These are phyloP conservation scores for Oryza glaberrima DNA, from an alignment of 176 grass and related monocot species.

Conservation along the genomic window DNA sequence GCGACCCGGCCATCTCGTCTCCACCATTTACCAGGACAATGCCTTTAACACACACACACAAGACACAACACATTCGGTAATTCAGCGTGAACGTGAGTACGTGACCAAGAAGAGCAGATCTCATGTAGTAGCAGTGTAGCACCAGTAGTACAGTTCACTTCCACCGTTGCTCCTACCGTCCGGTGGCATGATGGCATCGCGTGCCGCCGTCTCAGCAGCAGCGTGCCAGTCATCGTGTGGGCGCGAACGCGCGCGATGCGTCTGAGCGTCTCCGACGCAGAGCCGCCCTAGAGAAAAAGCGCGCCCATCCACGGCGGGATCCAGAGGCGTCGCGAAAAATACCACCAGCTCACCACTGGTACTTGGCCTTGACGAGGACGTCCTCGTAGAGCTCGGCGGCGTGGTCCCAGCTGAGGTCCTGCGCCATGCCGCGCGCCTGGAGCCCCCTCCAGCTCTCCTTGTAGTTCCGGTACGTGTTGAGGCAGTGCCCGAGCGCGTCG, in stretches of 20 bases:
- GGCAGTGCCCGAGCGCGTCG: conserved; percentile 67
- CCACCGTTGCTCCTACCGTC: neutral
- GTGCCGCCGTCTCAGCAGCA: neutral
- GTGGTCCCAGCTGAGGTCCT: conserved; percentile 92
- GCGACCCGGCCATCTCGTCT: neutral
- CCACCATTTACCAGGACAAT: neutral
- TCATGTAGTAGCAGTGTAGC: neutral
- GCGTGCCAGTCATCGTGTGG: neutral
- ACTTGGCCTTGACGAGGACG: conserved; percentile 91
- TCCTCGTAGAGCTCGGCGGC: conserved; percentile 84
- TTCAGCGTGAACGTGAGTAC: conserved; percentile 3
- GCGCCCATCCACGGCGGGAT: neutral
- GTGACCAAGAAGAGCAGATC: neutral
- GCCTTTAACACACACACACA: neutral
- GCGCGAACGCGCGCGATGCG: neutral
- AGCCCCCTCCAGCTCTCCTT: conserved; percentile 81
- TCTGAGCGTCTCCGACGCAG: neutral
- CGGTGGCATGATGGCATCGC: neutral
- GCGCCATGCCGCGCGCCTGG: conserved; percentile 74
- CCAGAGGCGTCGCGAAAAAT: too few relatives aligned
- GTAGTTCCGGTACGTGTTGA: conserved; percentile 81
- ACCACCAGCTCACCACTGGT: conserved; percentile 66
- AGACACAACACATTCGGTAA: neutral
- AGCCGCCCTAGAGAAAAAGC: neutral
- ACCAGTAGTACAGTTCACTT: neutral